These are phyloP conservation scores for Hemerocallis citrina DNA, from an alignment of 106 monocot genomes.

Conservation along the genomic window DNA sequence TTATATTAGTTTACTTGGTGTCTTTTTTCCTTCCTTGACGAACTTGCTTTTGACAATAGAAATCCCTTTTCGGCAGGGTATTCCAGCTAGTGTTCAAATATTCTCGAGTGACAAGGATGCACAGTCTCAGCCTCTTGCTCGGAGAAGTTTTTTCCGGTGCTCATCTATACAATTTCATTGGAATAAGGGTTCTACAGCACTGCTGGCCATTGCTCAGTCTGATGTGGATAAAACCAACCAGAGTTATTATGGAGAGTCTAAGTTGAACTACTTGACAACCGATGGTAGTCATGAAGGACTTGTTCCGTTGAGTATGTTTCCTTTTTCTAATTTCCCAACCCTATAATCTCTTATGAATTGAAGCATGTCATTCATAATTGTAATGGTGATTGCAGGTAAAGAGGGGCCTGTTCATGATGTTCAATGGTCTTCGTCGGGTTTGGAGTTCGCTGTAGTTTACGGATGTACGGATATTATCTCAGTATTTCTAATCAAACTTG, in stretches of 20 bases:
- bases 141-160: slow-evolving; percentile 89
- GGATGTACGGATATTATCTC: slow-evolving; percentile 58
- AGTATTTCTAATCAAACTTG: not conserved
- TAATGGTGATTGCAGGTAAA: slow-evolving; percentile 47
- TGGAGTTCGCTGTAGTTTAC: slow-evolving; percentile 93
- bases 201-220: slow-evolving; percentile 68
- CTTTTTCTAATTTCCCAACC: not conserved
- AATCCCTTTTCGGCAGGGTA: slow-evolving; percentile 42
- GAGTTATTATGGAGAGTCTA: slow-evolving; percentile 99
- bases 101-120: slow-evolving; percentile 69
- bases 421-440: slow-evolving; percentile 80
- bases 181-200: slow-evolving; percentile 66
- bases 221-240: slow-evolving; percentile 97
- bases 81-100: slow-evolving; percentile 92
- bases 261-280: slow-evolving; percentile 86
- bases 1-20: slow-evolving; percentile 5
- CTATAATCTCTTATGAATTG: not conserved
- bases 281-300: slow-evolving; percentile 86
- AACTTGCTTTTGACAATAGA: slow-evolving; percentile 3
- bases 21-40: not conserved
- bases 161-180: slow-evolving; percentile 78
- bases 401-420: slow-evolving; percentile 99
- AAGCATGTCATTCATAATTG: slow-evolving; percentile 1
- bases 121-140: slow-evolving; percentile 59
- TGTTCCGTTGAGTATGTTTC: slow-evolving; percentile 67